phyloP scores from a whole-genome alignment of 1,139 yeast genomes.

The Yamadazyma atmosphaerica region DNA sequence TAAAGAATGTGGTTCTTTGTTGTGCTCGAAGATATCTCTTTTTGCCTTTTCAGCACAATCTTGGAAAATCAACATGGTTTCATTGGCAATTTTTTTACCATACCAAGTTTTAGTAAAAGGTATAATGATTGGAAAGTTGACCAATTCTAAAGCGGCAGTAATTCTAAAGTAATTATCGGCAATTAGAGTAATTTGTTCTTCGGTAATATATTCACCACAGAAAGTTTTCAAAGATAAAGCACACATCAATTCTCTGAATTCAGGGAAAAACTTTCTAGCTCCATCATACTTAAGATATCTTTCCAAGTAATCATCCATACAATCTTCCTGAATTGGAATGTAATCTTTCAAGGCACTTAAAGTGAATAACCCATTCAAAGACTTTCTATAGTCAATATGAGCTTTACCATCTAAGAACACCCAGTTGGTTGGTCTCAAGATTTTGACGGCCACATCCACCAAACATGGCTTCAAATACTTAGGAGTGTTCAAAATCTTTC shows the following conservation, averaged over 20 bases:
- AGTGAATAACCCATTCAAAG: constrained; percentile 87
- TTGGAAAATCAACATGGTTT: constrained; percentile 89
- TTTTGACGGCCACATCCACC: constrained; percentile 93
- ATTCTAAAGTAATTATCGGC: constrained; percentile 90
- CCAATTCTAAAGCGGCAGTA: constrained; percentile 94
- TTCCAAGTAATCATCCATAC: constrained; percentile 79
- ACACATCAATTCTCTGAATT: constrained; percentile 93
- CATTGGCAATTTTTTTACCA: constrained; percentile 90
- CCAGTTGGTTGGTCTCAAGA: constrained; percentile 94
- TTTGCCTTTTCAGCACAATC: constrained; percentile 86
- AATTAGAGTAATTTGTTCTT: constrained; percentile 79
- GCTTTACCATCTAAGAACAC: constrained; percentile 95
- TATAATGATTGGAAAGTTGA: constrained; percentile 92
- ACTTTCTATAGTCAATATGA: constrained; percentile 88
- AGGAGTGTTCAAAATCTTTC: constrained; percentile 86
- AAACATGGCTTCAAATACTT: constrained; percentile 93
- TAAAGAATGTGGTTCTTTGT: constrained; percentile 80
- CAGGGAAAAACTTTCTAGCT: constrained; percentile 81
- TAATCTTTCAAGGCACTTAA: constrained; percentile 79
- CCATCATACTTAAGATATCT: constrained; percentile 60
- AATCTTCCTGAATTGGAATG: constrained; percentile 77
- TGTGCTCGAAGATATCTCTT: constrained; percentile 65
- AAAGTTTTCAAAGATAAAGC: constrained; percentile 90
- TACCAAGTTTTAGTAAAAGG: constrained; percentile 98
- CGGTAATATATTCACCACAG: constrained; percentile 93